These are phyloP conservation scores for Scheffersomyces parashehatae DNA, from an alignment of 1,139 yeast genomes.

Conservation along the genomic window DNA sequence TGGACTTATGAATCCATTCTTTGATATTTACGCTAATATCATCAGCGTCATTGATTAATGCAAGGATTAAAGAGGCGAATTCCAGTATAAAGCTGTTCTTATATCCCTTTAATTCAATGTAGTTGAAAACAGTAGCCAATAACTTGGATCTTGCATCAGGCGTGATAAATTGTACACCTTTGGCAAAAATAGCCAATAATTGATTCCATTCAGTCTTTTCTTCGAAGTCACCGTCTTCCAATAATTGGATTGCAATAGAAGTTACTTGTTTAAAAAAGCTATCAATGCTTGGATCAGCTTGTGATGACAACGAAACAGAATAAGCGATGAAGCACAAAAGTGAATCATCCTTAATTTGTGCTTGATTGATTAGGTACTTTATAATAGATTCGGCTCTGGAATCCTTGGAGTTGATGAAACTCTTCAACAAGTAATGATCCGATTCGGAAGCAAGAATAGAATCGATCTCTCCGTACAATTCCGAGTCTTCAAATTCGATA, in stretches of 20 bases:
- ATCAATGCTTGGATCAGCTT: conserved; percentile 3
- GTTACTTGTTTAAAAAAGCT: conserved; percentile 10
- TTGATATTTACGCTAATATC: conserved; percentile 7
- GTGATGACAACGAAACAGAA: conserved; percentile 14
- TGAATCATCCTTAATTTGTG: conserved; percentile 17
- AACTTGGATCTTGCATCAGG: conserved; percentile 3
- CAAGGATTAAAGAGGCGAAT: conserved; percentile 22
- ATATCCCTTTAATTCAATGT: conserved; percentile 13
- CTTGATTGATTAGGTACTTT: conserved; percentile 14
- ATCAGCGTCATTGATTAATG: conserved; percentile 9
- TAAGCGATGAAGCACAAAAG: conserved; percentile 24
- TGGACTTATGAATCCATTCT: conserved; percentile 50
- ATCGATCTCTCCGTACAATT: conserved; percentile 14
- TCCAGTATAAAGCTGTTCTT: conserved; percentile 26
- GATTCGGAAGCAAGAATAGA: conserved; percentile 13
- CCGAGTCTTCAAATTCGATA: conserved; percentile 21
- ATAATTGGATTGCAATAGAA: conserved; percentile 6
- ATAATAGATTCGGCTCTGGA: conserved; percentile 10
- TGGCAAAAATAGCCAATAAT: conserved; percentile 12
- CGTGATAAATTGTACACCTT: conserved; percentile 11
- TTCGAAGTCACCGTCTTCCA: conserved; percentile 2
- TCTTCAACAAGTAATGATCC: conserved; percentile 23
- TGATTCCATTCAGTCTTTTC: conserved; percentile 14
- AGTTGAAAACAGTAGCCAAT: conserved; percentile 13
- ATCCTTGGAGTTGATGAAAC: conserved; percentile 15